These are phyloP conservation scores for Pyronema domesticum DNA, from an alignment of 495 filamentous ascomycete species.

Conservation along the genomic window DNA sequence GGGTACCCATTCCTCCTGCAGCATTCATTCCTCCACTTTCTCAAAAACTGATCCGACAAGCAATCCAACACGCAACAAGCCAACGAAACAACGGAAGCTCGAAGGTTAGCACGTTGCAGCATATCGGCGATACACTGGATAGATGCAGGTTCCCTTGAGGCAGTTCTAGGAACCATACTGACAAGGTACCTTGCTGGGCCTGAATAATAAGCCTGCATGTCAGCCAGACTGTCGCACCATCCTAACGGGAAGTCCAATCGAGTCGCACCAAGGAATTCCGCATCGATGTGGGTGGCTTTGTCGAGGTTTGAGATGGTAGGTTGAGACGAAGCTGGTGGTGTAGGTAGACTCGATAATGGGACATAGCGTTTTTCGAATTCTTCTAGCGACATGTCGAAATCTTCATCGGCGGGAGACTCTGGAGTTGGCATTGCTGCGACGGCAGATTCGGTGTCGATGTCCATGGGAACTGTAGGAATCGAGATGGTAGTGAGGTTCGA, in stretches of 20 bases:
- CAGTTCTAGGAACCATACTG: slow-evolving; percentile 21
- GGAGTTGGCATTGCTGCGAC: slow-evolving; percentile 33
- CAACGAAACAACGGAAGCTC: slow-evolving; percentile 18
- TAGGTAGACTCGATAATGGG: slow-evolving; percentile 22
- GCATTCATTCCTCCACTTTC: slow-evolving; percentile 22
- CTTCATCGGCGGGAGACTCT: slow-evolving; percentile 17
- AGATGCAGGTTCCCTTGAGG: slow-evolving; percentile 20
- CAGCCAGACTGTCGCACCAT: neutral
- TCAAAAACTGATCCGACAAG: slow-evolving; percentile 19
- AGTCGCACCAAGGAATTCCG: slow-evolving; percentile 1
- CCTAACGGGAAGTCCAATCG: neutral
- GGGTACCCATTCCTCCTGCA: slow-evolving; percentile 12
- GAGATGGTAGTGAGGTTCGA: slow-evolving; percentile 31
- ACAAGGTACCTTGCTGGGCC: slow-evolving; percentile 21
- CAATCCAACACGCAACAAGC: slow-evolving; percentile 23
- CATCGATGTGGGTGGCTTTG: neutral
- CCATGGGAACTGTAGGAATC: slow-evolving; percentile 45
- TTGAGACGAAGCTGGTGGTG: slow-evolving; percentile 20
- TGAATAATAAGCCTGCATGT: slow-evolving; percentile 1
- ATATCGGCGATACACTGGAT: slow-evolving; percentile 15
- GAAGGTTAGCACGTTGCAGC: slow-evolving; percentile 17
- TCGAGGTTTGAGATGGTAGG: neutral
- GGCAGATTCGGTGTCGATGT: slow-evolving; percentile 59
- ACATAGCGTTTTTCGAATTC: slow-evolving; percentile 18
- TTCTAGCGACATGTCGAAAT: slow-evolving; percentile 17